phyloP scores from a whole-genome alignment of 306 rosid genomes.

The Fragaria ananassa region DNA sequence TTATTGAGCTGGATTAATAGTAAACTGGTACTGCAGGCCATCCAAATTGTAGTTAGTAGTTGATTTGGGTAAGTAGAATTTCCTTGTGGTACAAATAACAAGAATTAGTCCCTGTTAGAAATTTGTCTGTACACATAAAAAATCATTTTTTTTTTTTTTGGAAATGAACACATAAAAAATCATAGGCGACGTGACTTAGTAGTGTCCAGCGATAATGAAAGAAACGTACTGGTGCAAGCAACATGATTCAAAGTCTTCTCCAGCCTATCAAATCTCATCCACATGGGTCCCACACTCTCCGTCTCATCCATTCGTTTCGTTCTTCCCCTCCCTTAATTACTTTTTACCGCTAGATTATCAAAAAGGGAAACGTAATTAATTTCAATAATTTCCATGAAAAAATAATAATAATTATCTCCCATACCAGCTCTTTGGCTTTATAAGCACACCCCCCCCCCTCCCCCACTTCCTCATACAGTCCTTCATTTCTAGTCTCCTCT shows the following conservation, averaged over 20 bases:
- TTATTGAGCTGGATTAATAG: background rate
- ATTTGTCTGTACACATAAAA: background rate
- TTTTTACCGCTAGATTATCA: background rate
- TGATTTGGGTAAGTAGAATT: background rate
- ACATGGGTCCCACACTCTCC: background rate
- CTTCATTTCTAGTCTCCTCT: background rate
- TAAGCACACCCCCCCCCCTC: conserved; percentile 36
- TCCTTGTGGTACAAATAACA: background rate
- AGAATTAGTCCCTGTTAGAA: background rate
- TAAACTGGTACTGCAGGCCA: background rate
- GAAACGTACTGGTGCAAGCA: background rate
- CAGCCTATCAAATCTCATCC: conserved; percentile 12
- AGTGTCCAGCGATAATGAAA: background rate
- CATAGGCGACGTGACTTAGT: background rate
- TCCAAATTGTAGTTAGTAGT: no score
- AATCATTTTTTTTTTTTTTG: no score
- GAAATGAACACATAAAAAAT: background rate
- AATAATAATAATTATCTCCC: no score
- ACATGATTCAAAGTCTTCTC: background rate
- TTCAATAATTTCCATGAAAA: background rate
- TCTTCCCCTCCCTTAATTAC: background rate
- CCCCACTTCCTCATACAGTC: conserved; percentile 5
- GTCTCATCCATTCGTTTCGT: background rate
- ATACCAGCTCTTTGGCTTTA: conserved; percentile 21
- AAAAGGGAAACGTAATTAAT: background rate